These are phyloP conservation scores for Jacaranda mimosifolia DNA, from an alignment of 257 asterid species.

Conservation along the genomic window DNA sequence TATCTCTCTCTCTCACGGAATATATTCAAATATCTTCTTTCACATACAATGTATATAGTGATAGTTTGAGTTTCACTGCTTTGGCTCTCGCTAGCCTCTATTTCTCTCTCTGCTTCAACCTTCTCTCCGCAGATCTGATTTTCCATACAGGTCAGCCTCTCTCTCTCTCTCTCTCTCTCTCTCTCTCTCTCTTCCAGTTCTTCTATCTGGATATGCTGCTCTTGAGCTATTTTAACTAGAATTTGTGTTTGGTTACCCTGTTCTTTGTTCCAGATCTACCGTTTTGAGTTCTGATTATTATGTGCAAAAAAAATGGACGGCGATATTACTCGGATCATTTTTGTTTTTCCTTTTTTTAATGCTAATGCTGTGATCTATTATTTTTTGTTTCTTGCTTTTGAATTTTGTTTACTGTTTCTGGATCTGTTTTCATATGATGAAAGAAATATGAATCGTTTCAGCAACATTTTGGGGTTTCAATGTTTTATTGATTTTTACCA, in stretches of 20 bases:
- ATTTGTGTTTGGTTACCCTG: slow-evolving; percentile 21
- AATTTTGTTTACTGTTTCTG: slow-evolving; percentile 16
- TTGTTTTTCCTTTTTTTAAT: neutral
- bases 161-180: slow-evolving; percentile 16
- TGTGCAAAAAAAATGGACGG: slow-evolving; percentile 6
- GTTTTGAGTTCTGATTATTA: slow-evolving; percentile 32
- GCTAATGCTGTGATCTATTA: neutral
- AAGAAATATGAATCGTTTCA: neutral
- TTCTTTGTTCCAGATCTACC: slow-evolving; percentile 36
- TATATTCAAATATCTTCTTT: slow-evolving; percentile 21
- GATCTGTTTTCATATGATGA: slow-evolving; percentile 20
- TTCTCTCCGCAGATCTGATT: slow-evolving; percentile 45
- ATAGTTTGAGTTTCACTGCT: neutral
- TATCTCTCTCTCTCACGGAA: slow-evolving; percentile 15
- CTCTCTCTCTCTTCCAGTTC: neutral
- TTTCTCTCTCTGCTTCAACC: slow-evolving; percentile 10
- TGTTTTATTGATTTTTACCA: slow-evolving; percentile 8
- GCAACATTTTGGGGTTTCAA: neutral
- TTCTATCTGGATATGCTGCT: neutral
- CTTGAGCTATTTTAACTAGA: neutral
- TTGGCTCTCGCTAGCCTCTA: neutral
- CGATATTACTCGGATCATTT: slow-evolving; percentile 11
- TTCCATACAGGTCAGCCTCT: slow-evolving; percentile 26
- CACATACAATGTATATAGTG: slow-evolving; percentile 25
- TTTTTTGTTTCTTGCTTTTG: neutral